Base-by-base conservation (phyloP, 768 basidiomycete species). In the Cubamyces sp. region DNA sequence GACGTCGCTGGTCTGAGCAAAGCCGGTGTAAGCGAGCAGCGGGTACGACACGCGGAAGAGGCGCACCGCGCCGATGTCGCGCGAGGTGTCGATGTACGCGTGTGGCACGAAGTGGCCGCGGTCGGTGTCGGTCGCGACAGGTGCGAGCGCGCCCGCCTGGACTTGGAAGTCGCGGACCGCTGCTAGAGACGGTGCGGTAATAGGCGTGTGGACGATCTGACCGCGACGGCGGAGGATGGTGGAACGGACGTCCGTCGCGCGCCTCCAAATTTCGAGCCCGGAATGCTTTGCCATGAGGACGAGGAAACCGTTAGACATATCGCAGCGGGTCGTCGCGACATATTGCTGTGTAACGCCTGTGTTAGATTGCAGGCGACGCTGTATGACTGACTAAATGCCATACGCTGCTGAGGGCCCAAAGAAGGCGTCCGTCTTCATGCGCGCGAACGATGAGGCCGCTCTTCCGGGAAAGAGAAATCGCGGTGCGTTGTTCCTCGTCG, bases 191-290 rank as follows among this genome's bases (percentile, higher is more conserved):
- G 64, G 64, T 1, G 45, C 43, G 3, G 14, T 4, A 4, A 70
- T 37, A 1, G 69, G 67, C 1, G 64, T 67, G 12, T 50, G 19
- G 23, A 61, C 45, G 7, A 39, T 19, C 26, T 48, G 48, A n/a
- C 55, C 58, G 16, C 51, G 53, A 23, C 52, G 46, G 8, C 26
- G 37, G 18, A 43, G 50, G 16, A 23, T 28, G 40, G 23, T 41
- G 15, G 52, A 16, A 19, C 25, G 26, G 48, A 55, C 61, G 42
- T 68, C 67, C 1, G 58, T 19, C 9, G 60, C 53, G 14, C 69
- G 63, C 39, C 58, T 57, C 69, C 69, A 70, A 12, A 70, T 60
- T 45, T 70, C 69, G 25, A 70, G 28, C 0, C 67, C 69, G 19
- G 64, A 60, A 11, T 62, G 52, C 48, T 65, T 66, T 41, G 64